Evolutionary conservation across 2,329 filamentous ascomycete genomes (phyloP).

Genomic region (Leptographium lundbergii): DNA sequence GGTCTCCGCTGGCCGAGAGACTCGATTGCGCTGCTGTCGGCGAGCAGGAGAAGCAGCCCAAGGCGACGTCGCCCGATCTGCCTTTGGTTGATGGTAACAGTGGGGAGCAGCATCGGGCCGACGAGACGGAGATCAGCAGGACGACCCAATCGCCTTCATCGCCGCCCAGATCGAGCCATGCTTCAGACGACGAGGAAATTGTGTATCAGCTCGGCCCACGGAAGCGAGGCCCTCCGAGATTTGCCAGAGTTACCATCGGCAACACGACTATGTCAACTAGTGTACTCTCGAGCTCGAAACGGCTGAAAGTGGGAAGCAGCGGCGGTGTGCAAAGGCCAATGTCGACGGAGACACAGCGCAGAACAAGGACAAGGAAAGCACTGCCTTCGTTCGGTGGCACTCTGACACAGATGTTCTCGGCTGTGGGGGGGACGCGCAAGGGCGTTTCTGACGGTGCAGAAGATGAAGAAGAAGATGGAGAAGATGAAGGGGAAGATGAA

Average conservation of each 20-base stretch:
- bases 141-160: neutral
- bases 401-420: constrained; percentile 15
- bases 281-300: constrained; percentile 45
- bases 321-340: constrained; percentile 34
- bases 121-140: neutral
- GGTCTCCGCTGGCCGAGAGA: neutral
- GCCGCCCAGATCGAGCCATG: neutral
- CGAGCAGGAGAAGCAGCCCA: neutral
- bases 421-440: neutral
- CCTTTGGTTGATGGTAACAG: neutral
- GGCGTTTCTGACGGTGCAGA: neutral
- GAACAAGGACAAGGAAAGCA: constrained; percentile 10
- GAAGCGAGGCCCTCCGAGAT: constrained; percentile 47
- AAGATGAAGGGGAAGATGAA: constrained; percentile 3
- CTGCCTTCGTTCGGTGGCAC: constrained; percentile 13
- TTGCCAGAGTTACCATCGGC: constrained; percentile 66
- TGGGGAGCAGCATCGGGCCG: neutral
- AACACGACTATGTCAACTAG: constrained; percentile 52
- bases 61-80: neutral
- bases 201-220: constrained; percentile 18
- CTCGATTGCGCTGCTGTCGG: neutral
- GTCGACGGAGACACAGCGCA: constrained; percentile 20
- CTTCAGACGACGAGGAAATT: neutral
- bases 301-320: constrained; percentile 27
- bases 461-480: constrained; percentile 9